phyloP scores from a whole-genome alignment of 2,329 filamentous ascomycete genomes.

The Phialemonium atrogriseum region DNA sequence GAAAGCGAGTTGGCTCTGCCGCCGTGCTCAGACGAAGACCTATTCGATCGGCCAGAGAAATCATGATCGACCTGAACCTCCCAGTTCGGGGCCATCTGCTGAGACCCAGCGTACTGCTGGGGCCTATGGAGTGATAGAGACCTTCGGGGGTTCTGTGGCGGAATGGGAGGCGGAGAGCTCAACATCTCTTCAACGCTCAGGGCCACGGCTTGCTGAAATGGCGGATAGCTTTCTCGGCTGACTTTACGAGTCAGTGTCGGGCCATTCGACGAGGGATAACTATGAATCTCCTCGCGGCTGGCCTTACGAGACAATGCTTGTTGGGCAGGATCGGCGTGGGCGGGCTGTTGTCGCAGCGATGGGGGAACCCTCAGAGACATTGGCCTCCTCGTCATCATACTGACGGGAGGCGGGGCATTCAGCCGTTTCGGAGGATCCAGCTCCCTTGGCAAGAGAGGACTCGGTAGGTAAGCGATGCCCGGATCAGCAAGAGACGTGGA shows the following conservation, averaged over 20 bases:
- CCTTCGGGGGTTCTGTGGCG: slow-evolving; percentile 16
- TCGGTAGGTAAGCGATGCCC: slow-evolving; percentile 15
- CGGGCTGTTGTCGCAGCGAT: slow-evolving; percentile 26
- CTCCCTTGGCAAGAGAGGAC: slow-evolving; percentile 18
- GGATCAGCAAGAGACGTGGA: slow-evolving; percentile 6
- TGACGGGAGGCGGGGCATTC: slow-evolving; percentile 31
- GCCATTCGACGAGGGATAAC: slow-evolving; percentile 11
- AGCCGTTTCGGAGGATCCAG: slow-evolving; percentile 17
- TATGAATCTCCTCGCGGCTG: slow-evolving; percentile 22
- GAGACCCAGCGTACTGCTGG: slow-evolving; percentile 6
- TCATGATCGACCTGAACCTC: slow-evolving; percentile 20
- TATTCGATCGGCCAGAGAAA: slow-evolving; percentile 13
- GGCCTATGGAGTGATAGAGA: slow-evolving; percentile 15
- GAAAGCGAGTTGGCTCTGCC: slow-evolving; percentile 24
- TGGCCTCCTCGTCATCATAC: slow-evolving; percentile 31
- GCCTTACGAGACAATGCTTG: slow-evolving; percentile 16
- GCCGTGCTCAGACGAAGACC: slow-evolving; percentile 15
- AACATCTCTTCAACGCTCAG: slow-evolving; percentile 7
- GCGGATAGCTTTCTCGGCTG: slow-evolving; percentile 20
- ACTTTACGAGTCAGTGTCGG: slow-evolving; percentile 14
- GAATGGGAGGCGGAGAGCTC: slow-evolving; percentile 12
- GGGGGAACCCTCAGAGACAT: slow-evolving; percentile 23
- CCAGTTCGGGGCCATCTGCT: slow-evolving; percentile 17
- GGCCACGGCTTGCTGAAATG: slow-evolving; percentile 8
- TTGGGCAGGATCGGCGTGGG: no score